Base-by-base conservation (phyloP, 257 asterid genomes). In the Penstemon davidsonii region DNA sequence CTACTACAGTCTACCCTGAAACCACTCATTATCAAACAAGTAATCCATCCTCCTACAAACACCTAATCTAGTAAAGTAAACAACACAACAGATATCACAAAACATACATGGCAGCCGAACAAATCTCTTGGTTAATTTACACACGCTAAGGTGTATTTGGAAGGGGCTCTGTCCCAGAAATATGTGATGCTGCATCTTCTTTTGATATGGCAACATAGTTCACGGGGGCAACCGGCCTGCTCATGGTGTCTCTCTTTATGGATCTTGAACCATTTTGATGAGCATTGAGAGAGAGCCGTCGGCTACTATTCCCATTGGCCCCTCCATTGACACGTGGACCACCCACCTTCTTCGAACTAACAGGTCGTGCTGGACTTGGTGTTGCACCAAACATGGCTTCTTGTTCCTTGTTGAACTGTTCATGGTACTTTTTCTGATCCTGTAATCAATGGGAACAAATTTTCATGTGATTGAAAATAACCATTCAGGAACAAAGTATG, bases 331-430 rank as follows among this genome's bases (percentile, higher is more conserved):
- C 76, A 46, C 83, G 84, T 68, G 86, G 83, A n/a, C 89, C 92
- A 12, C 66, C 75, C 69, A 74, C 87, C 66, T 86, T 86, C 82
- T 86, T 83, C 3, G 79, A 65, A 49, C 77, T 78, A 47, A 70
- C 77, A 60, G 67, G 92, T 58, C 87, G 79, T 19, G 89, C 92
- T 18, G 92, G 92, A 72, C 92, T 86, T 7, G 92, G 92, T 39
- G 92, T 86, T 45, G 89, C 59, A 51, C 88, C 83, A 64, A 81
- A 83, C n/a, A 75, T 72, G 55, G 80, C 62, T 42, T 80, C 84
- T 74, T 78, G 81, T 60, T 85, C 88, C 79, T 83, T 85, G 80
- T 73, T 73, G 64, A 82, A 25, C 80, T 81, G 92, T 11, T 86
- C 89, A 19, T 79, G 81, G 60, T 77, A 83, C 80, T 83, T 86